These are phyloP conservation scores for Saccharomycopsis synnaedendra DNA, from an alignment of 805 yeast genomes.

Conservation along the genomic window DNA sequence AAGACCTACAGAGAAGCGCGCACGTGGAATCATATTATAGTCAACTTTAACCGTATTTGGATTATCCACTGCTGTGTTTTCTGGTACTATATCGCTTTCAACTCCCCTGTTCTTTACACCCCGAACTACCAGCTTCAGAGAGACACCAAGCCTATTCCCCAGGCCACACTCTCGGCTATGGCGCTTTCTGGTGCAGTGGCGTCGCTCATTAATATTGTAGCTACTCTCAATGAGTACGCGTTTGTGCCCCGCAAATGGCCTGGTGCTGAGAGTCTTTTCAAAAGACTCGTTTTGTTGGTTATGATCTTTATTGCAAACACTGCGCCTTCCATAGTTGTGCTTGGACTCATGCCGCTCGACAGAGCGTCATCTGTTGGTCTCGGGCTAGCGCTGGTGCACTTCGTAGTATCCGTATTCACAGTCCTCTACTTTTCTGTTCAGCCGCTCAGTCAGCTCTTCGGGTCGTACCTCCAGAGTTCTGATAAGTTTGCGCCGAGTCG, in stretches of 20 bases:
- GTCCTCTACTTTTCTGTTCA: constrained; percentile 46
- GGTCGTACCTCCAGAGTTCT: constrained; percentile 24
- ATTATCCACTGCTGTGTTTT: constrained; percentile 61
- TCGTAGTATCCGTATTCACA: constrained; percentile 40
- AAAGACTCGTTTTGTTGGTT: constrained; percentile 33
- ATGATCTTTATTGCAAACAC: constrained; percentile 33
- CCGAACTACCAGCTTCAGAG: constrained; percentile 37
- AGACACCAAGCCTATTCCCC: constrained; percentile 51
- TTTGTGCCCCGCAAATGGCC: constrained; percentile 69
- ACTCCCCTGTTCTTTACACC: constrained; percentile 60
- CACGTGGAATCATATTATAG: constrained; percentile 63
- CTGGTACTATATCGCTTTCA: constrained; percentile 67
- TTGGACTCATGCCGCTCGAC: constrained; percentile 28
- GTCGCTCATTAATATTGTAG: constrained; percentile 41
- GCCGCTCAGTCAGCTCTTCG: constrained; percentile 51
- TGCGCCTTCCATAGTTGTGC: constrained; percentile 40
- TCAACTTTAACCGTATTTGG: constrained; percentile 74
- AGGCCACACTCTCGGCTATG: constrained; percentile 43
- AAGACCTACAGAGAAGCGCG: constrained; percentile 70
- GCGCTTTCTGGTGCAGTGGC: constrained; percentile 61
- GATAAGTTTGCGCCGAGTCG: constrained; percentile 37
- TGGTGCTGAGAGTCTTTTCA: constrained; percentile 51
- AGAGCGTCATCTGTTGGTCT: constrained; percentile 26
- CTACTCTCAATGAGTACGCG: constrained; percentile 42
- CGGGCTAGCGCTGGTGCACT: constrained; percentile 41